Base-by-base conservation (phyloP, 768 basidiomycete genomes). In the Grammothele lineata region DNA sequence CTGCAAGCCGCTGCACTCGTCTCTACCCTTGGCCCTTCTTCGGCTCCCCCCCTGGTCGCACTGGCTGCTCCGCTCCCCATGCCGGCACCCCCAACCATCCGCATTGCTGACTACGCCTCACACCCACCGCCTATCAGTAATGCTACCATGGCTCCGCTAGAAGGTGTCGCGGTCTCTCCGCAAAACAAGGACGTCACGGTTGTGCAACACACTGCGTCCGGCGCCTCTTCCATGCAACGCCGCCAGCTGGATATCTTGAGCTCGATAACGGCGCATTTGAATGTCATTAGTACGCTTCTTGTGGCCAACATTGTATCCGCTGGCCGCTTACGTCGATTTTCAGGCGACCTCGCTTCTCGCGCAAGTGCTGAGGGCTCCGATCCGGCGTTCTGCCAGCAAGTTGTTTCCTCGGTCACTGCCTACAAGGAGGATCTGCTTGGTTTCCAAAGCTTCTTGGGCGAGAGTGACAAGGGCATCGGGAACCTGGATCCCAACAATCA, bases 381-480 rank as follows among this genome's bases (percentile, higher is more conserved):
- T 17, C 35, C 35, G 8, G 17, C 17, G 9, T 36, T 30, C 27
- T 14, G 27, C 27, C 8, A 30, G 8, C 7, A 30, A 7, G 27
- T 14, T 7, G 27, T 30, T 14, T 7, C 27, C 35, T 62, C 64
- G 39, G 53, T 77, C n/a, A 63, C 64, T 4, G 62, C 58, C 12
- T 69, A 55, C 62, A 71, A 59, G 49, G 56, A 37, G 52, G 66
- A 62, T 33, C 56, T 68, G 18, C 53, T 60, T n/a, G 63, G 61
- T 30, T 62, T 71, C 23, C 50, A 62, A 37, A 48, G 40, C 25
- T 45, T 62, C 18, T 55, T 72, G 22, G 57, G 40, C 10, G 53
- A 57, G 30, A 55, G 69, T 15, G 72, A 73, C 57, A 76, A 76
- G 42, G 80, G 81, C 15, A 67, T 77, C 26, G 73, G 65, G 22